Evolutionary conservation across 1,139 yeast species (phyloP), one percentile per base, ranked within the genome.

Genomic region (Yamadazyma triangularis): DNA sequence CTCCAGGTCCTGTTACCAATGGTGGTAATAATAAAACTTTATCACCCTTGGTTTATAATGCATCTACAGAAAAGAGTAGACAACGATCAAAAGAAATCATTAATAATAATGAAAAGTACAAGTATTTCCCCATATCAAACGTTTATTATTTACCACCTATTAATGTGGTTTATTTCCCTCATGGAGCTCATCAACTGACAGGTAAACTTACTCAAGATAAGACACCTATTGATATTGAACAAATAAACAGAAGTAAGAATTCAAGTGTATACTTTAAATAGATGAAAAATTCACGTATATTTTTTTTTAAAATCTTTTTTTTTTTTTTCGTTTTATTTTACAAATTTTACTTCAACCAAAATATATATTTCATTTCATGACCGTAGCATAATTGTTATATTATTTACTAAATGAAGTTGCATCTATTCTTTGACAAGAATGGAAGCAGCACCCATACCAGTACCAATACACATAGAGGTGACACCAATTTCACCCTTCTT

Each of bases 361-460:
- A n/a, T n/a, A n/a, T n/a, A n/a, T n/a, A n/a, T n/a, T n/a, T n/a
- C n/a, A n/a, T n/a, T n/a, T n/a, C n/a, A n/a, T n/a, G n/a, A n/a
- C n/a, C n/a, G n/a, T n/a, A n/a, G n/a, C n/a, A n/a, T n/a, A n/a
- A n/a, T n/a, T n/a, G n/a, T n/a, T n/a, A 18, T 18, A n/a, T n/a
- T n/a, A n/a, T n/a, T n/a, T n/a, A n/a, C n/a, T n/a, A n/a, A n/a
- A n/a, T 18, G 8, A 18, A 7, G 20, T 14, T 11, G 26, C 21
- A 26, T 15, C 31, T 44, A 44, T 36, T 44, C 96, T 53, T 70
- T 80, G 33, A 87, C 71, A 49, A 88, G 71, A 33, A 88, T 66
- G 18, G 93, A 83, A 33, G 97, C 97, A 32, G 96, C 96, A 48
- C 97, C 97, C 95, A 88, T 89, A 52, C 97, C 97, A 26, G 96